Conservation (phyloP, 2,329 filamentous ascomycete species). For the Apiospora hydei region DNA sequence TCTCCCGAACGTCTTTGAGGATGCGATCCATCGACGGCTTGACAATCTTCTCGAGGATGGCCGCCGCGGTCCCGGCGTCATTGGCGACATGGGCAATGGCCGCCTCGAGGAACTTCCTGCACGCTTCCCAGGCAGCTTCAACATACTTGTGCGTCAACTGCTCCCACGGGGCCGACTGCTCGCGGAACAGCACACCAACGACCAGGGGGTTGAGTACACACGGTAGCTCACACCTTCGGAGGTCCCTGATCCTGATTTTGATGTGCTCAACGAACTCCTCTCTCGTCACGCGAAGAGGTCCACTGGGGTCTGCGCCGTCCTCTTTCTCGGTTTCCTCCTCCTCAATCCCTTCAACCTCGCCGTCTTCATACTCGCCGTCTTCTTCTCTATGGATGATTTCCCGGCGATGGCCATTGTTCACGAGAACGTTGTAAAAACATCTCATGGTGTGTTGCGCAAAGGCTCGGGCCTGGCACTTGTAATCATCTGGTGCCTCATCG, state of each 20-base stretch:
- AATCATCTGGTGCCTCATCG: constrained; percentile 28
- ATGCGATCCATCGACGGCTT: constrained; percentile 33
- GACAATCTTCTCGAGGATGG: constrained; percentile 24
- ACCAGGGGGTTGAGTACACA: constrained; percentile 46
- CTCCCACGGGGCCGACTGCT: constrained; percentile 44
- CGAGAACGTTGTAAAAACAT: too few species aligned
- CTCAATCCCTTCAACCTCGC: neutral
- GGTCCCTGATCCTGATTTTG: constrained; percentile 36
- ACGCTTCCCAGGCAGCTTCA: constrained; percentile 16
- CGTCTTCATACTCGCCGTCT: neutral
- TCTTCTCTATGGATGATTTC: neutral
- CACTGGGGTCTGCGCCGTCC: neutral
- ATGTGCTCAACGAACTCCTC: constrained; percentile 35
- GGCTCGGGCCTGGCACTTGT: constrained; percentile 35
- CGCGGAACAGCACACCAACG: constrained; percentile 36
- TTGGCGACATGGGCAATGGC: constrained; percentile 32
- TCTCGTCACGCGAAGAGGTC: constrained; percentile 28
- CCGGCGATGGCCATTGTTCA: constrained; percentile 30
- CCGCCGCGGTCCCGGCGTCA: constrained; percentile 31
- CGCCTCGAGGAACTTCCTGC: constrained; percentile 32
- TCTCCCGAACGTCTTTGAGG: constrained; percentile 31
- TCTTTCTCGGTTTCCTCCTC: constrained; percentile 26
- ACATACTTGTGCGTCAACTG: constrained; percentile 29
- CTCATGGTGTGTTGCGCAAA: constrained; percentile 33
- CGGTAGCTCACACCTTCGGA: constrained; percentile 44